Percentiles rank a stretch among this genome's conserved stretches.
Conservation (phyloP, 768 basidiomycete genomes). For the Amanita inopinata region DNA sequence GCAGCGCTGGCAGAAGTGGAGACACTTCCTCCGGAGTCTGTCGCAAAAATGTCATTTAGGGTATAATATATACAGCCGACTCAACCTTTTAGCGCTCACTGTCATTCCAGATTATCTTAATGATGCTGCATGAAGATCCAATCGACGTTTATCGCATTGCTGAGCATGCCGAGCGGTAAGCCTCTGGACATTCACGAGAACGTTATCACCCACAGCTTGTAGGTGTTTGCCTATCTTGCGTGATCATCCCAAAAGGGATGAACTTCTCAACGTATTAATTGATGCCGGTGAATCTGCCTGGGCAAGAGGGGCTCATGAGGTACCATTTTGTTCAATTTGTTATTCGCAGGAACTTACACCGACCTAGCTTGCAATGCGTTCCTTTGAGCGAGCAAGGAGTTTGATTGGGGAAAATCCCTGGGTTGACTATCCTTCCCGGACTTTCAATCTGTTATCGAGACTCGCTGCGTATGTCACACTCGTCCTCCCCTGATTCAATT, state of each 20-base stretch:
- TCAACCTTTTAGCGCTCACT: constrained; percentile 6
- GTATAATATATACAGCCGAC: constrained; percentile 24
- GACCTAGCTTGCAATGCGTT: constrained; percentile 47
- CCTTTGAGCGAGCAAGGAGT: constrained; percentile 48
- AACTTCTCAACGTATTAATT: constrained; percentile 48
- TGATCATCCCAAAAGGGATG: constrained; percentile 51
- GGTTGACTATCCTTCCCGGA: constrained; percentile 34
- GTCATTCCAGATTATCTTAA: constrained; percentile 49
- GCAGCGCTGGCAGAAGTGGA: constrained; percentile 56
- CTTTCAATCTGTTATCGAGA: constrained; percentile 43
- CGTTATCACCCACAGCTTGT: constrained; percentile 2
- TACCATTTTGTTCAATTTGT: constrained; percentile 16
- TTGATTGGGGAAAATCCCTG: constrained; percentile 48
- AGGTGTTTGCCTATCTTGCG: constrained; percentile 57
- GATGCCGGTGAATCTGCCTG: constrained; percentile 66
- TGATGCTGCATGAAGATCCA: constrained; percentile 56
- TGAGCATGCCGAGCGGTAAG: constrained; percentile 56
- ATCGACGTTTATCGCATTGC: constrained; percentile 61
- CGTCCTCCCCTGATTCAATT: neutral
- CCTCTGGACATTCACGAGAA: neutral
- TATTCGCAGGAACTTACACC: neutral
- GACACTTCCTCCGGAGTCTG: constrained; percentile 33
- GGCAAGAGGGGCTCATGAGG: constrained; percentile 68
- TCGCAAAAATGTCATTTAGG: constrained; percentile 63
- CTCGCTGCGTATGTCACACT: constrained; percentile 61